Evolutionary conservation across 192 early-diverging fungal genomes (phyloP).

Genomic region (Thoreauomyces humboldtii): DNA sequence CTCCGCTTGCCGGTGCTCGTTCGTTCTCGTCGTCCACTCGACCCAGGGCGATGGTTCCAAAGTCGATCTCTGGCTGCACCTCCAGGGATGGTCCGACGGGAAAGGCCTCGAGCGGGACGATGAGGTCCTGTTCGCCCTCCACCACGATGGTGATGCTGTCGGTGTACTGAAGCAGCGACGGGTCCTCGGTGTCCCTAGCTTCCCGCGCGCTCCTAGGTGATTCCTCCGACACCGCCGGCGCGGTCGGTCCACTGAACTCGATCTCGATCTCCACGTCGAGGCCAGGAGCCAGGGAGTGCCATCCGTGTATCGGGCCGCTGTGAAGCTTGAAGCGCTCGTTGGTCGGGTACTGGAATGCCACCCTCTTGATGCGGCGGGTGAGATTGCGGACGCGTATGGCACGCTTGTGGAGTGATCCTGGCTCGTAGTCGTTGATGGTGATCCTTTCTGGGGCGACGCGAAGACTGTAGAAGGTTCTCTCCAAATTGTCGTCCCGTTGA

Average conservation of each 20-base stretch:
- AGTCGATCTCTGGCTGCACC: constrained; percentile 30
- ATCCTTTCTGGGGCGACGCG: constrained; percentile 34
- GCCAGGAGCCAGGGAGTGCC: constrained; percentile 1
- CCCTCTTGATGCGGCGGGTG: constrained; percentile 18
- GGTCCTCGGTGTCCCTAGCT: not conserved
- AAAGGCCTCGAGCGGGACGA: constrained; percentile 30
- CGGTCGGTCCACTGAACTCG: not conserved
- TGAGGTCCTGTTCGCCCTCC: constrained; percentile 16
- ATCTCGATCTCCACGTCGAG: not conserved
- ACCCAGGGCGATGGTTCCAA: constrained; percentile 35
- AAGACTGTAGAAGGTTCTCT: constrained; percentile 12
- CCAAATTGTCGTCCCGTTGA: constrained; percentile 2
- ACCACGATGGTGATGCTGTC: constrained; percentile 17
- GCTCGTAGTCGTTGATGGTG: constrained; percentile 35
- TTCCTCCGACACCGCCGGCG: not conserved
- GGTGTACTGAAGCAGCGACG: not conserved
- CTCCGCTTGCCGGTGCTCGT: not conserved
- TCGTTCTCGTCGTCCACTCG: not conserved
- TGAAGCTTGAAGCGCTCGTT: constrained; percentile 31
- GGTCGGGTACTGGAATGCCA: constrained; percentile 26
- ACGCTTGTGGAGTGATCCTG: constrained; percentile 13
- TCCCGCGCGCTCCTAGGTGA: no score
- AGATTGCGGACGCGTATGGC: constrained; percentile 38
- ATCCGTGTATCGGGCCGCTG: not conserved
- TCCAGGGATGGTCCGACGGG: constrained; percentile 31